These are phyloP conservation scores for Zasmidium cellare DNA, from an alignment of 2,329 filamentous ascomycete species.

Conservation along the genomic window DNA sequence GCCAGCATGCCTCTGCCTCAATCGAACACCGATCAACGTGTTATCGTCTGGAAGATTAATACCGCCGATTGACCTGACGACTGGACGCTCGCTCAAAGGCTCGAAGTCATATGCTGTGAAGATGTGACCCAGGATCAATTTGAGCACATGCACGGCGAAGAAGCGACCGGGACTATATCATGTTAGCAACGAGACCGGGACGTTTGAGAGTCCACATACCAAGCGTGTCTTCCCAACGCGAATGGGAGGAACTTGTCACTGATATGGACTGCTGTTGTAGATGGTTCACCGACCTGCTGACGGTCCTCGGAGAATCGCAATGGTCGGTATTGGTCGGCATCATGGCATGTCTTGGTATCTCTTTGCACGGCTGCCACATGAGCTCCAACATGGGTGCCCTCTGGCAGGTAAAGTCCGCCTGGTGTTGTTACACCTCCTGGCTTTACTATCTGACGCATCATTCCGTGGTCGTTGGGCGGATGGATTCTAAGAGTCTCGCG, in stretches of 20 bases:
- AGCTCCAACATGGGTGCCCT: slow-evolving; percentile 23
- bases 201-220: slow-evolving; percentile 2
- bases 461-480: slow-evolving; percentile 12
- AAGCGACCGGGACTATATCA: slow-evolving; percentile 39
- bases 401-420: slow-evolving; percentile 20
- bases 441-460: slow-evolving; percentile 22
- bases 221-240: slow-evolving; percentile 23
- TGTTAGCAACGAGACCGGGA: not conserved
- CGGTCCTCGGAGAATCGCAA: slow-evolving; percentile 21
- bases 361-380: slow-evolving; percentile 21
- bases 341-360: slow-evolving; percentile 25
- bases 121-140: slow-evolving; percentile 43
- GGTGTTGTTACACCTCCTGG: slow-evolving; percentile 25
- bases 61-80: slow-evolving; percentile 4
- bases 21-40: not conserved
- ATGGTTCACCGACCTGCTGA: not conserved
- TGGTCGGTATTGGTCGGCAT: slow-evolving; percentile 25
- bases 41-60: slow-evolving; percentile 7
- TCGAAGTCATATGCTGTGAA: slow-evolving; percentile 42
- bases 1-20: not conserved
- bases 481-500: slow-evolving; percentile 27
- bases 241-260: slow-evolving; percentile 23
- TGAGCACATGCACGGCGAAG: slow-evolving; percentile 48
- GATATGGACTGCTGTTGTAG: slow-evolving; percentile 11
- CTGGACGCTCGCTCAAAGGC: slow-evolving; percentile 6